Percentiles rank a stretch among this genome's conserved stretches.
These are phyloP conservation scores for Pyrenophora graminea DNA, from an alignment of 2,329 filamentous ascomycete genomes.

Conservation along the genomic window DNA sequence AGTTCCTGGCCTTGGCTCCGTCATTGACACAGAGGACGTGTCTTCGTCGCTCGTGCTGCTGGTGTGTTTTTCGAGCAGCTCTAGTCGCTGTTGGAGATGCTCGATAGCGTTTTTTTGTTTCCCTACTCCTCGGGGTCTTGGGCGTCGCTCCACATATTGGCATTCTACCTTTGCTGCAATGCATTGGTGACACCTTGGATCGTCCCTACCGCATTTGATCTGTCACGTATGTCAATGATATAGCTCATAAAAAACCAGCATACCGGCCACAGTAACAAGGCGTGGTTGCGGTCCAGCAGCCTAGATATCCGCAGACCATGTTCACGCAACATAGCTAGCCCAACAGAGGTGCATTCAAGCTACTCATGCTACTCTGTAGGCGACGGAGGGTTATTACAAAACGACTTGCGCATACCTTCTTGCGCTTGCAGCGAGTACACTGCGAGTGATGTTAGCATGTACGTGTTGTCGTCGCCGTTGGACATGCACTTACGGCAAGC, in stretches of 20 bases:
- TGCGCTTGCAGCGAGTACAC: too few relatives aligned
- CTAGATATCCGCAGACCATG: too few relatives aligned
- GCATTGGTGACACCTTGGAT: slow-evolving; percentile 34
- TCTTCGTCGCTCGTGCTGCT: not conserved
- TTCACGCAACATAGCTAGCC: too few relatives aligned
- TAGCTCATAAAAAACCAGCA: too few relatives aligned
- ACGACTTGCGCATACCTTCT: not conserved
- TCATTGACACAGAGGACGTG: slow-evolving; percentile 7
- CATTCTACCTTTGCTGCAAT: slow-evolving; percentile 30
- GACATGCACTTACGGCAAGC: too few relatives aligned
- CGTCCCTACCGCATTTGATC: slow-evolving; percentile 36
- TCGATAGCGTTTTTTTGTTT: slow-evolving; percentile 27
- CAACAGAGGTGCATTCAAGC: too few relatives aligned
- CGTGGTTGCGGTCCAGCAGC: too few relatives aligned
- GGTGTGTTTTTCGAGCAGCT: slow-evolving; percentile 33
- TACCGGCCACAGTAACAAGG: too few relatives aligned
- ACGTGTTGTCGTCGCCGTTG: too few relatives aligned
- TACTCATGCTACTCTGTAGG: too few relatives aligned
- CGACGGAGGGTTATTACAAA: too few relatives aligned
- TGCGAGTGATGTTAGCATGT: too few relatives aligned
- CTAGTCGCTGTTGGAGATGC: slow-evolving; percentile 29
- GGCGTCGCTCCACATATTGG: slow-evolving; percentile 33
- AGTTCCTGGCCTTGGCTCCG: not conserved
- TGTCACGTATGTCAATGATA: not conserved
- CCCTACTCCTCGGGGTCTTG: slow-evolving; percentile 26